Conservation (phyloP, 73 alveolate species). For the Paramecium tetraurelia region DNA sequence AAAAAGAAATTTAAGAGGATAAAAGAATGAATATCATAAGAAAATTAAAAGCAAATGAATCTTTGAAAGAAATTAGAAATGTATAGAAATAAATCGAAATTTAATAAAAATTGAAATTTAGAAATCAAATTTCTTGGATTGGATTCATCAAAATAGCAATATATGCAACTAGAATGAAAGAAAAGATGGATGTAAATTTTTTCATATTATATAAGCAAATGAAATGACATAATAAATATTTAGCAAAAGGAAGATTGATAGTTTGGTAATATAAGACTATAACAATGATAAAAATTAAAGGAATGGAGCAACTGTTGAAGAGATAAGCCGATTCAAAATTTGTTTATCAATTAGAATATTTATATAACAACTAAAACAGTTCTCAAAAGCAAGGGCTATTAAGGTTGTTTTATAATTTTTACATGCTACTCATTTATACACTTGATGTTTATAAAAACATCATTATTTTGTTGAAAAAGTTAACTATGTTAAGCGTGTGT, state of each 20-base stretch:
- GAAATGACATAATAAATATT: neutral
- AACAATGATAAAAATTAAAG: constrained; percentile 22
- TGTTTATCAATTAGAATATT: neutral
- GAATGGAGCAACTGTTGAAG: constrained; percentile 6
- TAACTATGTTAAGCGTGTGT: constrained; percentile 29
- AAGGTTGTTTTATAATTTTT: neutral
- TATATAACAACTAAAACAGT: neutral
- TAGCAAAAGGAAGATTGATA: constrained; percentile 23
- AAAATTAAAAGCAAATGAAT: neutral
- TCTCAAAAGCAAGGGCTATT: neutral
- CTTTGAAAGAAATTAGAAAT: constrained; percentile 29
- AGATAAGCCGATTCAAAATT: neutral
- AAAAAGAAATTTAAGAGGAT: neutral
- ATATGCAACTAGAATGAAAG: neutral
- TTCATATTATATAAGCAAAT: neutral
- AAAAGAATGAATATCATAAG: neutral
- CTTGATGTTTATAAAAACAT: neutral
- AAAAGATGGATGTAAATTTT: neutral
- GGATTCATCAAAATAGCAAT: neutral
- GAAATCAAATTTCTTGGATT: neutral
- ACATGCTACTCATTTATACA: neutral
- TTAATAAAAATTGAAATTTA: neutral
- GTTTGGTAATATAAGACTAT: constrained; percentile 26
- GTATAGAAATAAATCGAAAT: neutral
- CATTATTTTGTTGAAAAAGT: neutral